These are phyloP conservation scores for Gyromitra esculenta DNA, from an alignment of 2,329 filamentous ascomycete genomes.

Conservation along the genomic window DNA sequence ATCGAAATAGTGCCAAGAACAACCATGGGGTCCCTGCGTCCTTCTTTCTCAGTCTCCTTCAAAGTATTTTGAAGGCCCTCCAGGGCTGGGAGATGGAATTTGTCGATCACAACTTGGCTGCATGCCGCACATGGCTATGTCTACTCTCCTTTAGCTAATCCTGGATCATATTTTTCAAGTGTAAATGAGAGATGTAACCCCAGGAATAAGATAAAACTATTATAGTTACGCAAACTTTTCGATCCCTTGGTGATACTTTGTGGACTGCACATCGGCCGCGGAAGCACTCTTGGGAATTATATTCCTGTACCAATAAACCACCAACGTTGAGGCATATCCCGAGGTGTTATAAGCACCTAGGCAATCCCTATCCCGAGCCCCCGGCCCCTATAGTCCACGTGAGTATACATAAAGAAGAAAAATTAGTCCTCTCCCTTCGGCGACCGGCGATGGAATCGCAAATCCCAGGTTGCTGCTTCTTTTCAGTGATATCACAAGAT, in stretches of 20 bases:
- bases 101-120: slow-evolving; percentile 26
- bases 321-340: neutral
- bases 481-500: neutral
- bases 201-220: neutral
- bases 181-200: neutral
- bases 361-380: neutral
- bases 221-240: neutral
- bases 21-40: slow-evolving; percentile 26
- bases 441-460: neutral
- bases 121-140: slow-evolving; percentile 34
- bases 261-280: neutral
- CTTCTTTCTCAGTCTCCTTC: neutral
- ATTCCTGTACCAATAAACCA: neutral
- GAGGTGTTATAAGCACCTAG: neutral
- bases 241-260: neutral
- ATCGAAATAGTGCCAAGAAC: slow-evolving; percentile 1
- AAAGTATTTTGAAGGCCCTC: neutral
- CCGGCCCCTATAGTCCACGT: neutral
- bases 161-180: neutral
- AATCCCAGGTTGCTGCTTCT: neutral
- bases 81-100: neutral
- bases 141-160: slow-evolving; percentile 24
- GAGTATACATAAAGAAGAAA: neutral
- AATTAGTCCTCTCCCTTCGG: neutral
- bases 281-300: neutral